Evolutionary conservation across 2,329 filamentous ascomycete species (phyloP).

Genomic region (Pestalotiopsis sp.): DNA sequence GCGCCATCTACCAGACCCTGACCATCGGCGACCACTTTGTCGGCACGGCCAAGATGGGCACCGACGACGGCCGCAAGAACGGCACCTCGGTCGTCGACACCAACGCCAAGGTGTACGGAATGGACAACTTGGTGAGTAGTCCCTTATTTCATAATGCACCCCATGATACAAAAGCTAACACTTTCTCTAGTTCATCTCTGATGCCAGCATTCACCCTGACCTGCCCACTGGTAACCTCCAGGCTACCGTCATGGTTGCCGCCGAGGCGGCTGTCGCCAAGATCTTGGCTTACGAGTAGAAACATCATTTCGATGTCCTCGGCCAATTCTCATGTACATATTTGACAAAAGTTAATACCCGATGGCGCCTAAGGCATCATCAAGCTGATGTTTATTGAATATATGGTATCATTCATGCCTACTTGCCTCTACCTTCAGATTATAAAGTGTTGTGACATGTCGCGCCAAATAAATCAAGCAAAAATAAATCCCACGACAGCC

Average conservation of each 20-base stretch:
- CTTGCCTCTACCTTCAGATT: too few species aligned
- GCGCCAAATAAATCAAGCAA: too few species aligned
- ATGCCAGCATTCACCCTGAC: conserved; percentile 9
- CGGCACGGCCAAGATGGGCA: conserved; percentile 63
- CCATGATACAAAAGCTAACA: background rate
- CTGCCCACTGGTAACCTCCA: conserved; percentile 9
- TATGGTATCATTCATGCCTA: background rate
- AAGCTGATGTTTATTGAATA: background rate
- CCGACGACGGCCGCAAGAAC: conserved; percentile 52
- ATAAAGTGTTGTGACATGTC: too few species aligned
- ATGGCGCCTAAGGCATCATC: background rate
- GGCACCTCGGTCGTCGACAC: conserved; percentile 32
- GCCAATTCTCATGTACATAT: background rate
- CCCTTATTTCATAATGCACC: background rate
- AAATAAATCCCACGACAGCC: too few species aligned
- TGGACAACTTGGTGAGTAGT: conserved; percentile 7
- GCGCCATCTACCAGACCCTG: background rate
- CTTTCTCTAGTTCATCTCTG: background rate
- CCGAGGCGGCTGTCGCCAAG: conserved; percentile 6
- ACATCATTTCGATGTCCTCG: background rate
- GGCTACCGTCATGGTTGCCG: conserved; percentile 5
- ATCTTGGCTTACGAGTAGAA: conserved; percentile 6
- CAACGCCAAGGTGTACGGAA: conserved; percentile 10
- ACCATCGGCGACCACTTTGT: conserved; percentile 50
- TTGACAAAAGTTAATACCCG: background rate